phyloP scores from a whole-genome alignment of 345 rosid species.

The Acer yangbiense region DNA sequence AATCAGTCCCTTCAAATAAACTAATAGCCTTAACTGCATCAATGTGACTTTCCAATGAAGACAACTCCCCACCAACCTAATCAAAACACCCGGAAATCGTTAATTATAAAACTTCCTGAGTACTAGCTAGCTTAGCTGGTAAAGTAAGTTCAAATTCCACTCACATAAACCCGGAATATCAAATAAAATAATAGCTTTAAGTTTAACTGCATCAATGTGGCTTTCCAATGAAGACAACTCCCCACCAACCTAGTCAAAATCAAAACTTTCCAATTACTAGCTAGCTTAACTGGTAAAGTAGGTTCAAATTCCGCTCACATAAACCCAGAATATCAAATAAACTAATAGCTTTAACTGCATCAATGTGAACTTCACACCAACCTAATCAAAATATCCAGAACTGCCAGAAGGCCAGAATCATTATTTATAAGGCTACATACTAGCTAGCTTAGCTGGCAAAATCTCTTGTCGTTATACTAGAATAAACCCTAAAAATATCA shows the following conservation, averaged over 20 bases:
- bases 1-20: conserved; percentile 87
- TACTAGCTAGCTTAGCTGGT: neutral
- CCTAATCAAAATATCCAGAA: too few relatives aligned
- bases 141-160: neutral
- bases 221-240: conserved; percentile 53
- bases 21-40: conserved; percentile 42
- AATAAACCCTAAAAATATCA: neutral
- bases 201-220: conserved; percentile 52
- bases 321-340: conserved; percentile 40
- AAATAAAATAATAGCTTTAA: conserved; percentile 51
- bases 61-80: conserved; percentile 79
- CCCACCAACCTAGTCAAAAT: conserved; percentile 74
- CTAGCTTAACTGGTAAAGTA: neutral
- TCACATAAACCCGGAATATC: conserved; percentile 4
- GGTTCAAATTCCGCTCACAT: neutral
- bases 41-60: conserved; percentile 67
- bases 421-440: neutral
- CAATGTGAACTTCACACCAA: conserved; percentile 84
- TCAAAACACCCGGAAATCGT: conserved; percentile 9
- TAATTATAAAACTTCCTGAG: neutral
- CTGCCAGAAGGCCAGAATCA: too few relatives aligned
- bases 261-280: neutral
- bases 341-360: conserved; percentile 43
- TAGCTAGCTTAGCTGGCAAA: neutral
- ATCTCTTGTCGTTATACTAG: neutral